phyloP scores from a whole-genome alignment of 768 basidiomycete species.

The Hortiboletus campestris region DNA sequence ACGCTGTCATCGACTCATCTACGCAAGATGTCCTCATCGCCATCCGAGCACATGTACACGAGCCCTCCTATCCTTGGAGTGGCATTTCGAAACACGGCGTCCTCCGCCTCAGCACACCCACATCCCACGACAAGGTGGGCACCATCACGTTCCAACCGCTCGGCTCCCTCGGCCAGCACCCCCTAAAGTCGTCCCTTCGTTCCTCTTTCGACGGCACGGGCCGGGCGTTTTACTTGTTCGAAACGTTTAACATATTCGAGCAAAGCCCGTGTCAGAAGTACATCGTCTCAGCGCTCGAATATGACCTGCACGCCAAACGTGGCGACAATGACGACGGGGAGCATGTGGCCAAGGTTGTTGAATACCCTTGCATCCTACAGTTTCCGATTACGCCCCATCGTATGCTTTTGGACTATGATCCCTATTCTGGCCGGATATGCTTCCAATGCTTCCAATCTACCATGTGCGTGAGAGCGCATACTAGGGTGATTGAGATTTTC shows the following conservation, averaged over 20 bases:
- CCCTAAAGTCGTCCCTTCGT: conserved; percentile 3
- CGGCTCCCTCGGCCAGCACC: not conserved
- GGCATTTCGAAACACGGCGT: not conserved
- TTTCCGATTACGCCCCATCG: not conserved
- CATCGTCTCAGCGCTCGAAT: conserved; percentile 12
- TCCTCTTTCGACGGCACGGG: conserved; percentile 17
- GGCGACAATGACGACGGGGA: not conserved
- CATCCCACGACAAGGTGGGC: not conserved
- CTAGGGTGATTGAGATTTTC: conserved; percentile 6
- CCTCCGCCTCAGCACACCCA: conserved; percentile 2
- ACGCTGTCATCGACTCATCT: conserved; percentile 4
- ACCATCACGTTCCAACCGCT: conserved; percentile 7
- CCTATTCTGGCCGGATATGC: conserved; percentile 20
- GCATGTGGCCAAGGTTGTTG: not conserved
- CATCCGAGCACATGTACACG: not conserved
- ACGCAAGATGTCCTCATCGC: conserved; percentile 12
- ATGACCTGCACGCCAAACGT: conserved; percentile 1
- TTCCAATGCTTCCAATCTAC: no score
- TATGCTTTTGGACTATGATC: conserved; percentile 18
- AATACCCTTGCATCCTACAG: conserved; percentile 6
- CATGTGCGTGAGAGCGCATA: no score
- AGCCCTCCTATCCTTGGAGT: not conserved
- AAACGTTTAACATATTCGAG: no score
- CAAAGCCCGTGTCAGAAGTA: not conserved
- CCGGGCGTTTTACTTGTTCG: conserved; percentile 8